Evolutionary conservation across 176 grass and related monocot genomes (phyloP).

Genomic region (Miscanthus lutarioriparius): DNA sequence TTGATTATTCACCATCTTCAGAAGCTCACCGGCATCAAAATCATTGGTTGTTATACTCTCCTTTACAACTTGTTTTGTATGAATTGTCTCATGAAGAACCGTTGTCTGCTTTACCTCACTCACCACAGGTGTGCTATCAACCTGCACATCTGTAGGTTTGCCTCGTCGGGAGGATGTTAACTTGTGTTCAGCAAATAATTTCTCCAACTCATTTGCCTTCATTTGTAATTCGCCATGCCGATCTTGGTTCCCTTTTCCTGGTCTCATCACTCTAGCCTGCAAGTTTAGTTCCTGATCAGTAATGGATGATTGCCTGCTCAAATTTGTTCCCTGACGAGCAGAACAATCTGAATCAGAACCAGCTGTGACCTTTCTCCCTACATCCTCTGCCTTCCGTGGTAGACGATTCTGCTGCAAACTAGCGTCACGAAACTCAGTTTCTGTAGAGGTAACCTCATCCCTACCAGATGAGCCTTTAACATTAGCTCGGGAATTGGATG

Average conservation of each 20-base stretch:
- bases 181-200: conserved; percentile 89
- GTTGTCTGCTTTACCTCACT: conserved; percentile 47
- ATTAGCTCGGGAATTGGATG: conserved; percentile 41
- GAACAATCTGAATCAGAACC: conserved; percentile 49
- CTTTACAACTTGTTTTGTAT: conserved; percentile 42
- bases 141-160: conserved; percentile 46
- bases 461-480: conserved; percentile 44
- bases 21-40: conserved; percentile 63
- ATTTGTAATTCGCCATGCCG: conserved; percentile 75
- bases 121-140: conserved; percentile 51
- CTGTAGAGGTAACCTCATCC: conserved; percentile 35
- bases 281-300: conserved; percentile 47
- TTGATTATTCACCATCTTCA: conserved; percentile 71
- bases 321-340: conserved; percentile 39
- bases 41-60: conserved; percentile 48
- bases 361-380: conserved; percentile 34
- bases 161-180: conserved; percentile 68
- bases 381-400: conserved; percentile 47
- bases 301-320: conserved; percentile 46
- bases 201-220: conserved; percentile 93
- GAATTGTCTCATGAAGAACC: conserved; percentile 47
- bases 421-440: conserved; percentile 42
- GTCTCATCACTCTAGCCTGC: conserved; percentile 42
- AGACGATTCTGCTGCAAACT: conserved; percentile 41
- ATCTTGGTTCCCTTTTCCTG: conserved; percentile 72